Evolutionary conservation across 2,329 filamentous ascomycete genomes (phyloP).

Genomic region (Talaromyces funiculosus): DNA sequence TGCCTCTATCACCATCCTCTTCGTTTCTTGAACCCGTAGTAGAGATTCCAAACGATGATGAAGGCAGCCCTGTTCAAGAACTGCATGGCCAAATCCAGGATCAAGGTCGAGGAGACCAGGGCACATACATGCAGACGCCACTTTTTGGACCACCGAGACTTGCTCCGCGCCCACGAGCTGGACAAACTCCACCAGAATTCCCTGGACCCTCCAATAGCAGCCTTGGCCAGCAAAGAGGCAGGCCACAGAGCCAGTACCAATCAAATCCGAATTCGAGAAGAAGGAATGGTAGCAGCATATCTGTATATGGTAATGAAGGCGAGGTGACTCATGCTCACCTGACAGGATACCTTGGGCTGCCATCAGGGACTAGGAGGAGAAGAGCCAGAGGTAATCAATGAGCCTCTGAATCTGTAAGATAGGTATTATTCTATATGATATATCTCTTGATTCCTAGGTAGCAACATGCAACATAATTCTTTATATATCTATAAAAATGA

Average conservation of each 20-base stretch:
- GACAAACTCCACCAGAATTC: neutral
- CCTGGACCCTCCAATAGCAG: neutral
- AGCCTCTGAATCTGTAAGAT: neutral
- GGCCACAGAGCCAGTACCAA: neutral
- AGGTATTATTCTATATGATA: no score
- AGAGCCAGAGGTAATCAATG: neutral
- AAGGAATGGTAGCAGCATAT: neutral
- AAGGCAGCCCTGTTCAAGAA: neutral
- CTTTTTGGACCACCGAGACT: neutral
- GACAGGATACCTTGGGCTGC: neutral
- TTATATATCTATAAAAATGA: no score
- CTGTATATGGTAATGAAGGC: neutral
- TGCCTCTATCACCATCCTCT: neutral
- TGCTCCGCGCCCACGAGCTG: neutral
- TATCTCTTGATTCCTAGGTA: no score
- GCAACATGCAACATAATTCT: no score
- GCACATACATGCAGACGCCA: neutral
- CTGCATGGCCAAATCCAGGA: neutral
- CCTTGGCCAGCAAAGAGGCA: neutral
- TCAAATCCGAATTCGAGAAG: neutral
- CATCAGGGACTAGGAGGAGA: neutral
- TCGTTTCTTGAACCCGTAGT: neutral
- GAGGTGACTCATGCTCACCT: neutral
- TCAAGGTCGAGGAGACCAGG: neutral
- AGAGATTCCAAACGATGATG: neutral